These are phyloP conservation scores for Fusarium beomiforme DNA, from an alignment of 2,329 filamentous ascomycete genomes.

Conservation along the genomic window DNA sequence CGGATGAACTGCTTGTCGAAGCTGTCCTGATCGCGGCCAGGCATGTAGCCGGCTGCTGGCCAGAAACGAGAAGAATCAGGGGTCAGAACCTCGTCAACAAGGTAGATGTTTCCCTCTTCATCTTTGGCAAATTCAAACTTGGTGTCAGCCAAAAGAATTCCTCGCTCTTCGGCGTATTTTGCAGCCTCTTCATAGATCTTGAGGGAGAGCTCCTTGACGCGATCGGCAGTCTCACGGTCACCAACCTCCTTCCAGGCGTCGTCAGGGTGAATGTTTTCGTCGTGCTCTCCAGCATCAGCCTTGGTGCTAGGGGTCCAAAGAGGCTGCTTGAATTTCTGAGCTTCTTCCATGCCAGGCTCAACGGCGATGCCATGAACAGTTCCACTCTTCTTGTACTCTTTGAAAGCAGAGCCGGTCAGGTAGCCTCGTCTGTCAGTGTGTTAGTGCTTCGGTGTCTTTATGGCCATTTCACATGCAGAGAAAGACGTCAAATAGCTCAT, in stretches of 20 bases:
- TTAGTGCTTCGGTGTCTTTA: not conserved
- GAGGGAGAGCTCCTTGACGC: slow-evolving; percentile 42
- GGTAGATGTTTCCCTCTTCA: slow-evolving; percentile 42
- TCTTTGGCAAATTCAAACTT: slow-evolving; percentile 44
- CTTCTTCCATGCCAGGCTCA: slow-evolving; percentile 69
- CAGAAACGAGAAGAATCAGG: slow-evolving; percentile 83
- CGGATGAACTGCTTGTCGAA: slow-evolving; percentile 89
- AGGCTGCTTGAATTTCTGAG: slow-evolving; percentile 70
- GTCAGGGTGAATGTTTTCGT: slow-evolving; percentile 85
- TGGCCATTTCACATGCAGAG: not conserved
- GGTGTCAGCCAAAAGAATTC: slow-evolving; percentile 40
- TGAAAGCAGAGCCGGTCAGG: slow-evolving; percentile 86
- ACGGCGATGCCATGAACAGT: slow-evolving; percentile 83
- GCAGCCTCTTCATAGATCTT: slow-evolving; percentile 41
- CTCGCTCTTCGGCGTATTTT: slow-evolving; percentile 38
- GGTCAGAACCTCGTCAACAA: slow-evolving; percentile 41
- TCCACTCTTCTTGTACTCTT: slow-evolving; percentile 71
- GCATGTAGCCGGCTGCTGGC: slow-evolving; percentile 70
- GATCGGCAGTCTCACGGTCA: slow-evolving; percentile 43
- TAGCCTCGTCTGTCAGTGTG: slow-evolving; percentile 68
- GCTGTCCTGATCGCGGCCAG: slow-evolving; percentile 77
- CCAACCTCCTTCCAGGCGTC: slow-evolving; percentile 58
- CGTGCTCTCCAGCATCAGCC: slow-evolving; percentile 78
- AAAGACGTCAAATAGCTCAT: not conserved
- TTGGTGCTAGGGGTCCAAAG: slow-evolving; percentile 86